Percentiles rank a stretch among this genome's conserved stretches.
These are phyloP conservation scores for Talaromyces funiculosus DNA, from an alignment of 2,329 filamentous ascomycete genomes.

Conservation along the genomic window DNA sequence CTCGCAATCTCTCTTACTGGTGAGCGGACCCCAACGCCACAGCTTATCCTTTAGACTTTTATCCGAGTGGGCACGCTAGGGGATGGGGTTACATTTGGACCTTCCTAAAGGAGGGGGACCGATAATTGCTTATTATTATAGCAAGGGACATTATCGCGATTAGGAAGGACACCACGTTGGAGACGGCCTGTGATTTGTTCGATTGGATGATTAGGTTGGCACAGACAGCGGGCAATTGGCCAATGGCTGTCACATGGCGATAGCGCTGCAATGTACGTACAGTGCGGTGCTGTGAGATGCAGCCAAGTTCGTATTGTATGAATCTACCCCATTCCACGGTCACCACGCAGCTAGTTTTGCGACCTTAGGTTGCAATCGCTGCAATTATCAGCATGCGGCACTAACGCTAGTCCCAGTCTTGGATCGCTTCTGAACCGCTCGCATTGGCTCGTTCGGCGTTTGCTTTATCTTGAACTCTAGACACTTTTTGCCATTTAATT, in stretches of 20 bases:
- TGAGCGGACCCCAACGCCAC: background rate
- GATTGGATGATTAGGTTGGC: too few species aligned
- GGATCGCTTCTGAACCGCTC: background rate
- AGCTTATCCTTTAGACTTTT: background rate
- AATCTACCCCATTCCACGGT: too few species aligned
- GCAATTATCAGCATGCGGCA: background rate
- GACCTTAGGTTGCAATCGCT: background rate
- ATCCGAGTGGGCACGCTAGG: background rate
- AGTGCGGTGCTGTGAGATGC: too few species aligned
- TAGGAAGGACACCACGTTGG: constrained; percentile 10
- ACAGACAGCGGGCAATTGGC: background rate
- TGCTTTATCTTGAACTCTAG: background rate
- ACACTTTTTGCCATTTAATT: background rate
- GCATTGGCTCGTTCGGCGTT: background rate
- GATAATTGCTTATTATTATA: background rate
- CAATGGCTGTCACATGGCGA: background rate
- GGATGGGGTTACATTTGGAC: constrained; percentile 3
- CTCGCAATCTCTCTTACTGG: background rate
- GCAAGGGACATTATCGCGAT: background rate
- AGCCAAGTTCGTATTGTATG: too few species aligned
- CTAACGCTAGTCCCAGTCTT: background rate
- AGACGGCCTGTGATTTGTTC: background rate
- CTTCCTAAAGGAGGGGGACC: background rate
- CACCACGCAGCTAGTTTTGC: background rate
- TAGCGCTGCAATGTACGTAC: too few species aligned